Evolutionary conservation across 495 filamentous ascomycete genomes (phyloP).

Genomic region (Penicillium angulare): DNA sequence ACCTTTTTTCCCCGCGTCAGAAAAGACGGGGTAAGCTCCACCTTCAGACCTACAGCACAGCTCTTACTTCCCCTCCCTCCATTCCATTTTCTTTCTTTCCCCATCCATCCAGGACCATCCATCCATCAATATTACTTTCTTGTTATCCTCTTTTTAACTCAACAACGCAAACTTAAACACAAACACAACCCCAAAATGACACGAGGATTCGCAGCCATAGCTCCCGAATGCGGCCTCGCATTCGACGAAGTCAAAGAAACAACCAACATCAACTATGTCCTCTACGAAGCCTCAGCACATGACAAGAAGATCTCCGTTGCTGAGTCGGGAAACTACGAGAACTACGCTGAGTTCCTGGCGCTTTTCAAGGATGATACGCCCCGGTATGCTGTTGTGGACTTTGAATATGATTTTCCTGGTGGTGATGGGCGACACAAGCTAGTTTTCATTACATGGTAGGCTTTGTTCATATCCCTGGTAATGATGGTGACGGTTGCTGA

Average conservation of each 20-base stretch:
- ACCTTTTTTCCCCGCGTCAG: constrained; percentile 1
- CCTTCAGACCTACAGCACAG: too few species aligned
- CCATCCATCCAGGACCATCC: background rate
- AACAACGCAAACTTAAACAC: background rate
- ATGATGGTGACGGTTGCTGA: too few species aligned
- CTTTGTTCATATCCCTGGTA: background rate
- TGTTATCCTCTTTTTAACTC: background rate
- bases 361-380: constrained; percentile 16
- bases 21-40: constrained; percentile 3
- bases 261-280: constrained; percentile 16
- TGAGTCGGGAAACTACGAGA: constrained; percentile 17
- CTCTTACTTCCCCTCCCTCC: background rate
- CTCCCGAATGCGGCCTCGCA: constrained; percentile 16
- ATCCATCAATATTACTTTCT: background rate
- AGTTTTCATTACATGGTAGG: constrained; percentile 25
- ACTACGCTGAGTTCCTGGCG: constrained; percentile 15
- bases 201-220: constrained; percentile 19
- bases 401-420: constrained; percentile 15
- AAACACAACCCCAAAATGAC: constrained; percentile 13
- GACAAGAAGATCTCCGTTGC: constrained; percentile 25
- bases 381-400: constrained; percentile 18
- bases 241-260: constrained; percentile 24
- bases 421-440: constrained; percentile 18
- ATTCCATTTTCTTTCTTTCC: background rate
- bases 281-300: constrained; percentile 19